A percentile compares a stretch with the other conserved stretches of the same genome.
phyloP scores from a whole-genome alignment of 2,329 filamentous ascomycete genomes.

The Talaromyces sp. region DNA sequence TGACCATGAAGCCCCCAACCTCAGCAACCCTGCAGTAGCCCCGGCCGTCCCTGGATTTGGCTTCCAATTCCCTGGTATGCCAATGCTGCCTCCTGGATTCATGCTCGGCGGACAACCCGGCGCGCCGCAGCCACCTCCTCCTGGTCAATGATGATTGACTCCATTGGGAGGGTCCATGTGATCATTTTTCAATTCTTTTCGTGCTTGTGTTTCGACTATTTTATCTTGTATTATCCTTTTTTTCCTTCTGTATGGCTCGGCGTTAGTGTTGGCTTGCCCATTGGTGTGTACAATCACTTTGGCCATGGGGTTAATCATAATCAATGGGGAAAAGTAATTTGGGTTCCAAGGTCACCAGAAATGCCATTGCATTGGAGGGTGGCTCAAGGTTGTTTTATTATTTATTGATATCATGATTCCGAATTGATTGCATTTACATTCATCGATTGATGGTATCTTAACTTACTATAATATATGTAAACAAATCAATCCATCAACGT shows the following conservation, averaged over 20 bases:
- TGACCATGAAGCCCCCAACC: slow-evolving; percentile 32
- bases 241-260: neutral
- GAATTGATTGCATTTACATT: neutral
- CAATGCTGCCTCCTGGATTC: slow-evolving; percentile 45
- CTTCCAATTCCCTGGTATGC: slow-evolving; percentile 48
- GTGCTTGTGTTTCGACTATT: neutral
- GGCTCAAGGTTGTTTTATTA: neutral
- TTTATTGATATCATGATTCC: neutral
- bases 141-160: slow-evolving; percentile 27
- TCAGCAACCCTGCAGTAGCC: slow-evolving; percentile 46
- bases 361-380: neutral
- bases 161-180: neutral
- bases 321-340: neutral
- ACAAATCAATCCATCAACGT: no score
- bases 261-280: neutral
- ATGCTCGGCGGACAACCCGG: slow-evolving; percentile 37
- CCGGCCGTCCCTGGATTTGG: slow-evolving; percentile 53
- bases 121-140: slow-evolving; percentile 32
- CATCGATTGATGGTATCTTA: no score
- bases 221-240: neutral
- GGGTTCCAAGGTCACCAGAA: neutral
- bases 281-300: neutral
- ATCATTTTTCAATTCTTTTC: neutral
- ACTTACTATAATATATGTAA: no score
- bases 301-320: neutral